phyloP scores from a whole-genome alignment of 495 filamentous ascomycete genomes.

The Annulohypoxylon maeteangense region DNA sequence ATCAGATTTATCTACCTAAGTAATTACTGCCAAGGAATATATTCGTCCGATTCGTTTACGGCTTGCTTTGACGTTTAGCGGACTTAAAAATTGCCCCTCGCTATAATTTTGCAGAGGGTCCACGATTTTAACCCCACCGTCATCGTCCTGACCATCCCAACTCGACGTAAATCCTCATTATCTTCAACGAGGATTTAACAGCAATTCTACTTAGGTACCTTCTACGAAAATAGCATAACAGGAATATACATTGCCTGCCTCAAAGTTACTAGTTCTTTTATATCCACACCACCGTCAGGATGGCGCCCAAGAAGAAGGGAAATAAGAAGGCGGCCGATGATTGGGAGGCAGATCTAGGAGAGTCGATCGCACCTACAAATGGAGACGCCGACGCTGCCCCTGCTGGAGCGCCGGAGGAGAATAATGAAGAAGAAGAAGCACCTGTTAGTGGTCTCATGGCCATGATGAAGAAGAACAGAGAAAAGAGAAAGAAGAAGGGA shows the following conservation, averaged over 20 bases:
- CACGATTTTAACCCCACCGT: constrained; percentile 17
- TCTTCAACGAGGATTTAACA: background rate
- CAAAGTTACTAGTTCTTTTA: background rate
- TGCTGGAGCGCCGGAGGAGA: constrained; percentile 57
- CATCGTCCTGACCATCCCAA: background rate
- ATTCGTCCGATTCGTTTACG: too few relatives aligned
- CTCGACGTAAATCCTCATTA: background rate
- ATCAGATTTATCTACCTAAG: background rate
- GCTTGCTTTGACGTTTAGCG: constrained; percentile 5
- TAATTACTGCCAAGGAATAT: background rate
- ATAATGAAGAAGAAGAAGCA: constrained; percentile 62
- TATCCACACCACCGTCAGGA: constrained; percentile 49
- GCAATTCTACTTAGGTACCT: background rate
- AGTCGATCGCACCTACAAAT: constrained; percentile 67
- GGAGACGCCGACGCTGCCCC: constrained; percentile 52
- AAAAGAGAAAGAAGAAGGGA: constrained; percentile 94
- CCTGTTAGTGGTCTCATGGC: constrained; percentile 79
- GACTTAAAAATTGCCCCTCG: constrained; percentile 25
- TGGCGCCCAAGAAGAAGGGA: constrained; percentile 96
- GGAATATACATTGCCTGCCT: background rate
- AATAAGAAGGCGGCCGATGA: constrained; percentile 88
- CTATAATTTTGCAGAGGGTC: constrained; percentile 14
- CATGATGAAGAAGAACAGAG: constrained; percentile 86
- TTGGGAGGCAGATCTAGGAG: constrained; percentile 97
- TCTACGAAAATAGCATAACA: background rate